Conservation (phyloP, 2,329 filamentous ascomycete genomes). For the Stagonosporopsis cucurbitacearum region DNA sequence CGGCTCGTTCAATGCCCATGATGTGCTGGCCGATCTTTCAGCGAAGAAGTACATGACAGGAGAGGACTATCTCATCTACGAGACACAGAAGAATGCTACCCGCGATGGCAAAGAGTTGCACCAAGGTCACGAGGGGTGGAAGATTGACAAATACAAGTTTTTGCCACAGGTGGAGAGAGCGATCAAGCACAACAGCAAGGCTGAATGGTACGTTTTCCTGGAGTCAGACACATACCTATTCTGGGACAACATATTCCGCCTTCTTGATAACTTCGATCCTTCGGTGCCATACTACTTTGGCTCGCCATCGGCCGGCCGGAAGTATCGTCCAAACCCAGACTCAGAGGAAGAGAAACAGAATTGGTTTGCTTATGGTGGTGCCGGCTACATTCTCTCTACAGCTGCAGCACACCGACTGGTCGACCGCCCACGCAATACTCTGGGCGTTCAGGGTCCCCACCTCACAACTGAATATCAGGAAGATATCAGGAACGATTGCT, state of each 20-base stretch:
- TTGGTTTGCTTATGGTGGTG: slow-evolving; percentile 49
- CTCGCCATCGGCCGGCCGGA: slow-evolving; percentile 26
- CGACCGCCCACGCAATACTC: slow-evolving; percentile 43
- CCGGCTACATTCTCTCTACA: slow-evolving; percentile 47
- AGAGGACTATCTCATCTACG: slow-evolving; percentile 46
- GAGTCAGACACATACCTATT: slow-evolving; percentile 32
- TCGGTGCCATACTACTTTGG: slow-evolving; percentile 42
- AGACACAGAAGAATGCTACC: slow-evolving; percentile 22
- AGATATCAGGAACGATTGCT: slow-evolving; percentile 48
- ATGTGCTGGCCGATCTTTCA: slow-evolving; percentile 50
- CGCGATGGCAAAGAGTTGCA: slow-evolving; percentile 28
- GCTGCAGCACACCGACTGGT: slow-evolving; percentile 56
- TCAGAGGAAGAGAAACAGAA: slow-evolving; percentile 45
- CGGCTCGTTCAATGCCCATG: slow-evolving; percentile 50
- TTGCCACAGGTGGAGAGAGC: slow-evolving; percentile 57
- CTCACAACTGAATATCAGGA: slow-evolving; percentile 19
- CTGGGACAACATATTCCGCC: slow-evolving; percentile 39
- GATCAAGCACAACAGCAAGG: slow-evolving; percentile 25
- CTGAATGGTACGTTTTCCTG: slow-evolving; percentile 32
- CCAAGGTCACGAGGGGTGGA: slow-evolving; percentile 34
- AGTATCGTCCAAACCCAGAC: slow-evolving; percentile 21
- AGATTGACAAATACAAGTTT: slow-evolving; percentile 61
- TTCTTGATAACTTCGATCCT: slow-evolving; percentile 39
- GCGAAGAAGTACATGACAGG: slow-evolving; percentile 43
- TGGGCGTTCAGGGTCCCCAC: slow-evolving; percentile 17